Evolutionary conservation across 129 eudicot species (phyloP).

Genomic region (Flaveria ramosissima): DNA sequence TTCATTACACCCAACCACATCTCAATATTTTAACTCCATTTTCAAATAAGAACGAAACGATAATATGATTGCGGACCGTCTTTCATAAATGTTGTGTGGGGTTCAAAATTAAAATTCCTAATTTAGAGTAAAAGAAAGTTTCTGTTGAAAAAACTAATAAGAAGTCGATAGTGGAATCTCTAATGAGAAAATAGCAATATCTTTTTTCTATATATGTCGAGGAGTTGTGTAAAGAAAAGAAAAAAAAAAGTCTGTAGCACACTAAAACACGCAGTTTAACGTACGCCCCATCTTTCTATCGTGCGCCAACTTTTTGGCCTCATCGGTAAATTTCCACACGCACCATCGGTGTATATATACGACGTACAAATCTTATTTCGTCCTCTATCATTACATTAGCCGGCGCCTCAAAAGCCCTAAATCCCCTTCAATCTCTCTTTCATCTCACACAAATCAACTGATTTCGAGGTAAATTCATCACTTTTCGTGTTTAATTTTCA

Average conservation of each 20-base stretch:
- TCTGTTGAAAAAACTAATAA: too few relatives aligned
- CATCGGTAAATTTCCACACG: constrained; percentile 45
- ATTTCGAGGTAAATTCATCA: constrained; percentile 27
- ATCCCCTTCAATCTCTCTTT: constrained; percentile 27
- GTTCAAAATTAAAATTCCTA: too few relatives aligned
- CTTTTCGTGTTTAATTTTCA: constrained; percentile 11
- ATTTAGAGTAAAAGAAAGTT: too few relatives aligned
- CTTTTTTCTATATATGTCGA: neutral
- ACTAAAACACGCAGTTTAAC: constrained; percentile 33
- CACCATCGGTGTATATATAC: constrained; percentile 35
- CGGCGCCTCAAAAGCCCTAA: constrained; percentile 73
- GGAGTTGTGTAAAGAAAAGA: neutral
- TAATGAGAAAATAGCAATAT: neutral
- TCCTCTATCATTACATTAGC: constrained; percentile 37
- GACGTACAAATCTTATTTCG: constrained; percentile 34
- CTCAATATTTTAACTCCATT: too few relatives aligned
- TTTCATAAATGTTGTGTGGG: too few relatives aligned
- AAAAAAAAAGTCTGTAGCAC: neutral
- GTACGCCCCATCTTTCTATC: constrained; percentile 39
- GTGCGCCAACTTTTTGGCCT: constrained; percentile 33
- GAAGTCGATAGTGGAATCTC: too few relatives aligned
- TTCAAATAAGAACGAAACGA: too few relatives aligned
- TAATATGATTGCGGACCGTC: too few relatives aligned
- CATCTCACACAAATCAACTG: constrained; percentile 12
- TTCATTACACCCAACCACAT: too few relatives aligned